phyloP scores from a whole-genome alignment of 139 green algal genomes.

The Haematococcus lacustris region DNA sequence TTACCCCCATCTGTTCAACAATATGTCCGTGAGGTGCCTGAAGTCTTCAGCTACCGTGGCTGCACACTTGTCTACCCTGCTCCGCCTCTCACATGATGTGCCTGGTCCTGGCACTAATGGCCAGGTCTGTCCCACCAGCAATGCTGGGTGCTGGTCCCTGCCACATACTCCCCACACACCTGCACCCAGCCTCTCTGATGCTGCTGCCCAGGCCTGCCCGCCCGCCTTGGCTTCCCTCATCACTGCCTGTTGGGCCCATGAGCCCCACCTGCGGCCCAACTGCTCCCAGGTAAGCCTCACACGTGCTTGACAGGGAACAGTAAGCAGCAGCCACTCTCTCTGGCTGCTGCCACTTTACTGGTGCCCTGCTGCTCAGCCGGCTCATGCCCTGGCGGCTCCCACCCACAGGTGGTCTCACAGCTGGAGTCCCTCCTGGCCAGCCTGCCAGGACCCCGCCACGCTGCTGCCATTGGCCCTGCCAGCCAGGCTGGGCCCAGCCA shows the following conservation, averaged over 20 bases:
- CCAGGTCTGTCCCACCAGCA: neutral
- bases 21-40: neutral
- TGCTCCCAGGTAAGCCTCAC: no score
- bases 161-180: neutral
- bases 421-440: conserved; percentile 12
- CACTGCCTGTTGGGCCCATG: conserved; percentile 9
- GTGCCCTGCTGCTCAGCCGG: no score
- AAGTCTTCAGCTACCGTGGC: neutral
- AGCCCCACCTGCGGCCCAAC: conserved; percentile 8
- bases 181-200: neutral
- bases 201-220: conserved; percentile 7
- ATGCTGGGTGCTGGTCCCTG: neutral
- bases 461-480: no score
- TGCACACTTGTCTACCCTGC: neutral
- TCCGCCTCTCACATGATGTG: neutral
- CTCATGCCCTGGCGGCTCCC: no score
- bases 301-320: no score
- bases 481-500: no score
- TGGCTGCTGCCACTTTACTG: no score
- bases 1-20: neutral
- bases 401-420: conserved; percentile 7
- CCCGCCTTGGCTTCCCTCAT: conserved; percentile 14
- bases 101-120: neutral
- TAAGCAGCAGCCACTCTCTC: no score
- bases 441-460: no score